phyloP scores from a whole-genome alignment of 2,329 filamentous ascomycete genomes.

The Fusarium redolens region DNA sequence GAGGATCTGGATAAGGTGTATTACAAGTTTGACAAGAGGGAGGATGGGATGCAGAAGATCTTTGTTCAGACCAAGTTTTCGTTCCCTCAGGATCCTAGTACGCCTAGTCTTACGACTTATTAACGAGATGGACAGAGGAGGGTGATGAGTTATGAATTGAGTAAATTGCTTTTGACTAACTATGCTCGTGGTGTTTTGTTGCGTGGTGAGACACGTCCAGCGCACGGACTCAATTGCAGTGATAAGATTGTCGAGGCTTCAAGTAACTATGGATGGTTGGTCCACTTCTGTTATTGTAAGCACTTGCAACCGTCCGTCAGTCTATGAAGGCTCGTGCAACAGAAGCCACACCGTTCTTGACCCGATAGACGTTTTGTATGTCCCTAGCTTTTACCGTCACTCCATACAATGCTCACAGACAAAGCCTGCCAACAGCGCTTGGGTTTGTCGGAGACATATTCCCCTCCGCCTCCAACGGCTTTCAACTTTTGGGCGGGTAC shows the following conservation, averaged over 20 bases:
- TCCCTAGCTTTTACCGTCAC: not conserved
- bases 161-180: not conserved
- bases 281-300: not conserved
- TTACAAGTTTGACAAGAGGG: conserved; percentile 67
- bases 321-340: not conserved
- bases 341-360: no score
- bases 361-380: no score
- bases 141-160: not conserved
- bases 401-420: not conserved
- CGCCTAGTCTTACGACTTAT: conserved; percentile 33
- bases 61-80: conserved; percentile 72
- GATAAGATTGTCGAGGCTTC: not conserved
- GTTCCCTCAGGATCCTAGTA: conserved; percentile 52
- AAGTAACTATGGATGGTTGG: not conserved
- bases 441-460: not conserved
- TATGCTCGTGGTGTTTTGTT: not conserved
- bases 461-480: not conserved
- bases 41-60: conserved; percentile 84
- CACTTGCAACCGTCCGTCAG: not conserved
- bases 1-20: conserved; percentile 79
- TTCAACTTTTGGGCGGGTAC: not conserved
- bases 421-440: not conserved
- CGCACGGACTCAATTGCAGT: not conserved
- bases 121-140: not conserved
- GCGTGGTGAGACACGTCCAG: not conserved